A percentile compares a stretch with the other conserved stretches of the same genome.
phyloP scores from a whole-genome alignment of 306 rosid species.

The Trichosanthes cucumerina region DNA sequence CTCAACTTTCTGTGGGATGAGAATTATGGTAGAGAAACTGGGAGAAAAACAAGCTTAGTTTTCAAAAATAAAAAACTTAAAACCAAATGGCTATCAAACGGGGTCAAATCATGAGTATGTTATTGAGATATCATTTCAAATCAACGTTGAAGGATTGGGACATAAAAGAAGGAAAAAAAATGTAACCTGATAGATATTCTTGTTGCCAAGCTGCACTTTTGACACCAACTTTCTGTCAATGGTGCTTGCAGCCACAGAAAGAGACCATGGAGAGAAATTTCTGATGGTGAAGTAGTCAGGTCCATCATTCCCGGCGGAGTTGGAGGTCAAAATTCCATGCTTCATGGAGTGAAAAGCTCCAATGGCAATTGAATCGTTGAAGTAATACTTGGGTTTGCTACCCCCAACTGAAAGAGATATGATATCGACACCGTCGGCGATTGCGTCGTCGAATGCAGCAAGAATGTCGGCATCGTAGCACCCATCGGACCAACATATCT shows the following conservation, averaged over 20 bases:
- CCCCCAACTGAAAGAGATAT: conserved; percentile 25
- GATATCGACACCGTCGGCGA: conserved; percentile 45
- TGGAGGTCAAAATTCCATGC: conserved; percentile 30
- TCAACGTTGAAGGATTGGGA: too few relatives aligned
- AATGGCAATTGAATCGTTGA: conserved; percentile 13
- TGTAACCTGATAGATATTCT: conserved; percentile 18
- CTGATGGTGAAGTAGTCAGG: conserved; percentile 7
- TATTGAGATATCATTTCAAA: too few relatives aligned
- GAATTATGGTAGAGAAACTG: too few relatives aligned
- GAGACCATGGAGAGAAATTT: conserved; percentile 33
- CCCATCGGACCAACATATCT: conserved; percentile 16
- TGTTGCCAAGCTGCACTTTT: conserved; percentile 28
- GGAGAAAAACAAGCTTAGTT: too few relatives aligned
- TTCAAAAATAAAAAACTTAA: too few relatives aligned
- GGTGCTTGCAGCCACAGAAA: conserved; percentile 47
- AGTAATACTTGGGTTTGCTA: not conserved
- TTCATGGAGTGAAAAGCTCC: conserved; percentile 54
- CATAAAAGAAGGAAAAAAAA: not conserved
- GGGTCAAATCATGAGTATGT: too few relatives aligned
- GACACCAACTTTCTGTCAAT: conserved; percentile 27
- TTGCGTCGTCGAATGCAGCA: conserved; percentile 32
- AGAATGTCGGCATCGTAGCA: conserved; percentile 11
- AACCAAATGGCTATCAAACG: too few relatives aligned
- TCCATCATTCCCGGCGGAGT: conserved; percentile 27
- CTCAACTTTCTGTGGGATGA: too few relatives aligned